Percentiles rank a stretch among this genome's conserved stretches.
phyloP scores from a whole-genome alignment of 2,329 filamentous ascomycete genomes.

The Emydomyces testavorans region DNA sequence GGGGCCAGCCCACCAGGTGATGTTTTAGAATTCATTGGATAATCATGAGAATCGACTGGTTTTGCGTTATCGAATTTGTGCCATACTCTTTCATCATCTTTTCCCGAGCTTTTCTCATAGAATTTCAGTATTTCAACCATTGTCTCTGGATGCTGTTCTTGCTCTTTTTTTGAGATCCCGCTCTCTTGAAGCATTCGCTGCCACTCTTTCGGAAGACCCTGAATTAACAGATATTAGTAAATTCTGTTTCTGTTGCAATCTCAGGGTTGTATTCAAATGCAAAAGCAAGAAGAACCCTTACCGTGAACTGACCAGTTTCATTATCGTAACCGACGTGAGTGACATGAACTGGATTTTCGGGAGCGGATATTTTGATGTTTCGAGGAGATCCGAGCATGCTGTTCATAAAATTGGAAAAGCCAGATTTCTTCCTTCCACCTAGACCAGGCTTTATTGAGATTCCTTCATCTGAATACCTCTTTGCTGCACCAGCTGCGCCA shows the following conservation, averaged over 20 bases:
- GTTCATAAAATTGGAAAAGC: constrained; percentile 78
- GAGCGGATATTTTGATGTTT: constrained; percentile 89
- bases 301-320: constrained; percentile 89
- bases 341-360: constrained; percentile 93
- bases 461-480: constrained; percentile 69
- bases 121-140: constrained; percentile 93
- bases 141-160: constrained; percentile 88
- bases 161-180: constrained; percentile 90
- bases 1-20: constrained; percentile 36
- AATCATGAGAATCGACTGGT: constrained; percentile 38
- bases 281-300: constrained; percentile 27
- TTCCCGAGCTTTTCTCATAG: constrained; percentile 84
- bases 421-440: constrained; percentile 69
- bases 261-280: neutral
- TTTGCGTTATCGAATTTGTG: constrained; percentile 92
- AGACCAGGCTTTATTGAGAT: constrained; percentile 46
- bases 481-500: constrained; percentile 41
- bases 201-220: constrained; percentile 97
- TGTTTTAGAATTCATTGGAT: constrained; percentile 25
- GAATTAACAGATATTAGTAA: constrained; percentile 9
- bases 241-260: neutral
- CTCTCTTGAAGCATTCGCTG: constrained; percentile 89
- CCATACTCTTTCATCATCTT: constrained; percentile 74
- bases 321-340: constrained; percentile 98
- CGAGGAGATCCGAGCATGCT: constrained; percentile 74